A percentile compares a stretch with the other conserved stretches of the same genome.
phyloP scores from a whole-genome alignment of 164 flowering plant genomes.

The Berberis vulgaris region DNA sequence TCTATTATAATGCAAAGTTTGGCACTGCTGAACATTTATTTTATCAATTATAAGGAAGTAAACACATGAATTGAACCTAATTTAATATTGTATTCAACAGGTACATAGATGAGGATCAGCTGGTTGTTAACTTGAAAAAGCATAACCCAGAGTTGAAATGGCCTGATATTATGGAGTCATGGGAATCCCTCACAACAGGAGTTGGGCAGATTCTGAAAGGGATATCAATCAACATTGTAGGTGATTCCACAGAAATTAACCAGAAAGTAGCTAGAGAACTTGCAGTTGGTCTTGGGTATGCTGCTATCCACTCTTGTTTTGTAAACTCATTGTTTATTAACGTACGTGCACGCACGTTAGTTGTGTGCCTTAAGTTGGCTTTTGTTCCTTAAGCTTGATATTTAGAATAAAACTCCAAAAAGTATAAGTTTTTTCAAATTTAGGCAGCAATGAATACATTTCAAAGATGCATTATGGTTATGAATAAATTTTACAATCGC shows the following conservation, averaged over 20 bases:
- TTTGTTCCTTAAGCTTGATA: no score
- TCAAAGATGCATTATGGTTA: no score
- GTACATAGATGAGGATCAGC: constrained; percentile 86
- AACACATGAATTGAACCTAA: neutral
- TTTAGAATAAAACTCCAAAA: no score
- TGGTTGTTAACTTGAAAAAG: constrained; percentile 84
- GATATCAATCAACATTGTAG: constrained; percentile 74
- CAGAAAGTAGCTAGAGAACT: constrained; percentile 75
- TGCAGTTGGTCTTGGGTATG: constrained; percentile 88
- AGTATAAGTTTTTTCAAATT: no score
- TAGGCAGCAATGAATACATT: no score
- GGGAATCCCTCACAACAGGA: constrained; percentile 80
- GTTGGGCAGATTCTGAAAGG: constrained; percentile 69
- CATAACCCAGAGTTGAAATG: constrained; percentile 77
- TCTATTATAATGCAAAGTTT: neutral
- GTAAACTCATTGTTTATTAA: neutral
- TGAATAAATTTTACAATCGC: no score
- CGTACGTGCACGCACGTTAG: no score
- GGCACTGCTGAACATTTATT: no score
- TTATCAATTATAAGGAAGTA: neutral
- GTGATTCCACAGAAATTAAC: constrained; percentile 83
- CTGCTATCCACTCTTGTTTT: neutral
- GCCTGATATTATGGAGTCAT: constrained; percentile 90
- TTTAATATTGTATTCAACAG: constrained; percentile 22
- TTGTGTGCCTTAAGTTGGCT: no score